phyloP scores from a whole-genome alignment of 768 basidiomycete species.

The Cantharellus anzutake region DNA sequence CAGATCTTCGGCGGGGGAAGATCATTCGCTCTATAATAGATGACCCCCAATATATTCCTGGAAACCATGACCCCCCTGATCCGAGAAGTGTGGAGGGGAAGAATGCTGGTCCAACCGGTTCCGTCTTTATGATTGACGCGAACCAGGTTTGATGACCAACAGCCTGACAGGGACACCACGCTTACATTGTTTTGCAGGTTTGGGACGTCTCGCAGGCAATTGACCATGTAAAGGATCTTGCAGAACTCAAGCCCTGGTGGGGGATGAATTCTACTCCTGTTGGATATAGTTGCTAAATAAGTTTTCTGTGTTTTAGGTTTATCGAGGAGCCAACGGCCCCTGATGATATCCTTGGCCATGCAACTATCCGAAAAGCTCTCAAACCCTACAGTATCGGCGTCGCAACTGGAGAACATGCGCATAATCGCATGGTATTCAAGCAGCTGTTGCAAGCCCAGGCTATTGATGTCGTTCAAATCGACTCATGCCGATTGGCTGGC shows the following conservation, averaged over 20 bases:
- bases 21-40: constrained; percentile 93
- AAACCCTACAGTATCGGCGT: constrained; percentile 71
- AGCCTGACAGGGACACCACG: background rate
- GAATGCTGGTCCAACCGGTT: constrained; percentile 87
- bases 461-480: constrained; percentile 90
- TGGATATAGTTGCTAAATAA: background rate
- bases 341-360: constrained; percentile 73
- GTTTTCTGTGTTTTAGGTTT: constrained; percentile 31
- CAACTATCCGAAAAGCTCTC: constrained; percentile 56
- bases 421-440: constrained; percentile 92
- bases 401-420: constrained; percentile 87
- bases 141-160: constrained; percentile 36
- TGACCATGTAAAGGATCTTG: constrained; percentile 68
- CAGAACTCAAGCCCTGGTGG: constrained; percentile 73
- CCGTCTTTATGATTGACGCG: constrained; percentile 92
- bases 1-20: constrained; percentile 71
- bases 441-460: constrained; percentile 74
- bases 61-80: constrained; percentile 35
- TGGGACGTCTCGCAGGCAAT: constrained; percentile 91
- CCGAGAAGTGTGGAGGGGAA: constrained; percentile 58
- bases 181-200: constrained; percentile 19
- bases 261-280: constrained; percentile 4
- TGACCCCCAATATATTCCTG: constrained; percentile 64
- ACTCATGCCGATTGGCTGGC: constrained; percentile 83
- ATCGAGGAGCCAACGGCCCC: constrained; percentile 90